These are phyloP conservation scores for Xylaria palmicola DNA, from an alignment of 495 filamentous ascomycete species.

Conservation along the genomic window DNA sequence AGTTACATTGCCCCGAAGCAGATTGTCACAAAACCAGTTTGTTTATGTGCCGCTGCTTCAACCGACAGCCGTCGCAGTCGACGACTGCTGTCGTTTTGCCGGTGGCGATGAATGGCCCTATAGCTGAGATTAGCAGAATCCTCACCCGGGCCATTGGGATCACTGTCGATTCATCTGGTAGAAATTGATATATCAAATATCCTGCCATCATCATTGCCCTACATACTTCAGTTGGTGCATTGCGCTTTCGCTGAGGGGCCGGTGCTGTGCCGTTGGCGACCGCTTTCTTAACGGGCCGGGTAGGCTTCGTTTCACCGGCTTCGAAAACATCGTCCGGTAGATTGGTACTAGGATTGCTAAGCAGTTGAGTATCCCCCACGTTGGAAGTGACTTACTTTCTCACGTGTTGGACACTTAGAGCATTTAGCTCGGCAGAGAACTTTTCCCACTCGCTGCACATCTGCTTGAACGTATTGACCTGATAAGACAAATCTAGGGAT, in stretches of 20 bases:
- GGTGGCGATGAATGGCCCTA: conserved; percentile 29
- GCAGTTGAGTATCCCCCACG: conserved; percentile 18
- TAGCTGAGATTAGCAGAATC: conserved; percentile 25
- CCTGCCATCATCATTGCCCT: conserved; percentile 22
- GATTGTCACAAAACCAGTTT: neutral
- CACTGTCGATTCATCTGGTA: conserved; percentile 27
- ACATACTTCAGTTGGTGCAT: conserved; percentile 35
- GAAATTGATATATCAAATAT: conserved; percentile 26
- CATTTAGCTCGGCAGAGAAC: conserved; percentile 54
- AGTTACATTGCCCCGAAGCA: neutral
- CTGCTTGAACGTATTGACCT: conserved; percentile 72
- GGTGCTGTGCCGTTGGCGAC: conserved; percentile 19
- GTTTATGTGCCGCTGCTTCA: conserved; percentile 18
- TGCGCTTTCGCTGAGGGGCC: conserved; percentile 31
- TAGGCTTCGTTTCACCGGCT: conserved; percentile 70
- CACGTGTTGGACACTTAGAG: conserved; percentile 69
- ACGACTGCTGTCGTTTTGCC: conserved; percentile 31
- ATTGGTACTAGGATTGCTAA: conserved; percentile 59
- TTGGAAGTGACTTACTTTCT: conserved; percentile 61
- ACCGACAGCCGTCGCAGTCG: conserved; percentile 38
- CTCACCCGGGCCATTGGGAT: conserved; percentile 24
- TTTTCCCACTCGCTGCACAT: conserved; percentile 64
- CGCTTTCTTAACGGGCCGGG: conserved; percentile 55
- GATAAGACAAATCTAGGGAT: conserved; percentile 66
- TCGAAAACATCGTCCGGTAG: conserved; percentile 88